Evolutionary conservation across 2,329 filamentous ascomycete species (phyloP).

Genomic region (Sarocladiaceae sp.): DNA sequence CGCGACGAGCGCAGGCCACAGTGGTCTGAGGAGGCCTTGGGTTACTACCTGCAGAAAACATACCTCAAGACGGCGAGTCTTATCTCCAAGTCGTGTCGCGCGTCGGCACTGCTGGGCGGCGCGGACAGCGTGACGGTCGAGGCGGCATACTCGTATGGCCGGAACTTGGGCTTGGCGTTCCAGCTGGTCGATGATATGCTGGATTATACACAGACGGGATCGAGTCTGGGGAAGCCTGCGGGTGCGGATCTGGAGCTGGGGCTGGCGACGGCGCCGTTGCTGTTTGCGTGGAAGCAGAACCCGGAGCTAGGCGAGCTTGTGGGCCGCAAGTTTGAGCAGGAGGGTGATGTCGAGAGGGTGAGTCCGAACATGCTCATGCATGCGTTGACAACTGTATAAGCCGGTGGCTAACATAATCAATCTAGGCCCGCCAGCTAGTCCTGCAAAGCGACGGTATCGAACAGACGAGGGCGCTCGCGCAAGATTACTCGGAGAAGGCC

Average conservation of each 20-base stretch:
- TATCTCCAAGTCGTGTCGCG: conserved; percentile 93
- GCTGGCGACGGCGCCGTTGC: conserved; percentile 82
- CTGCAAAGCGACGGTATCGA: conserved; percentile 79
- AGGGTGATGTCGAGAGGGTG: conserved; percentile 82
- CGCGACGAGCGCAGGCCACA: conserved; percentile 75
- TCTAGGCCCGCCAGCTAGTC: conserved; percentile 85
- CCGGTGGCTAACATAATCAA: conserved; percentile 9
- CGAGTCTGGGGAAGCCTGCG: conserved; percentile 87
- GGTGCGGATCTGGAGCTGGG: conserved; percentile 91
- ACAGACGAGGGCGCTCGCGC: conserved; percentile 82
- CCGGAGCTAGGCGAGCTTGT: conserved; percentile 81
- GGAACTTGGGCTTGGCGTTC: conserved; percentile 90
- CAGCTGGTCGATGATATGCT: conserved; percentile 97
- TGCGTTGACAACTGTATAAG: background rate
- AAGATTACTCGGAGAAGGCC: conserved; percentile 85
- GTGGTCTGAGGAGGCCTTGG: conserved; percentile 83
- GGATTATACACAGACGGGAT: conserved; percentile 83
- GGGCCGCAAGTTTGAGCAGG: conserved; percentile 77
- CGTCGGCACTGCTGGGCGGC: conserved; percentile 78
- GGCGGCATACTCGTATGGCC: conserved; percentile 84
- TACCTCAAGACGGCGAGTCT: conserved; percentile 95
- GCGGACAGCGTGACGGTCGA: conserved; percentile 75
- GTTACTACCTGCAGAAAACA: conserved; percentile 96
- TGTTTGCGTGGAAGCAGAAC: conserved; percentile 93
- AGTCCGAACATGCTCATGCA: conserved; percentile 13